These are phyloP conservation scores for Penicillium sp. DNA, from an alignment of 2,329 filamentous ascomycete genomes.

Conservation along the genomic window DNA sequence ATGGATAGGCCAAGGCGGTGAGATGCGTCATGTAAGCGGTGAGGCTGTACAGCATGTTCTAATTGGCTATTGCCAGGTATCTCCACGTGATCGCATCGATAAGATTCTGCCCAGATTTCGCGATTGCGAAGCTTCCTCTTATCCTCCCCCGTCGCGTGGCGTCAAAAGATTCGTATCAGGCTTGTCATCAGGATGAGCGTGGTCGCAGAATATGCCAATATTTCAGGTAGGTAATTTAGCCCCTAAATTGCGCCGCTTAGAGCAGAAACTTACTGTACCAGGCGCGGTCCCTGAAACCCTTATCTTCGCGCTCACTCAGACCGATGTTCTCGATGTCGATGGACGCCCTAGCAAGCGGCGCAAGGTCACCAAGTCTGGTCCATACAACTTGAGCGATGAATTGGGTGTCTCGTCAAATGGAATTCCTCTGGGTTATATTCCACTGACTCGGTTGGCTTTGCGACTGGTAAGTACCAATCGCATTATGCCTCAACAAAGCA, in stretches of 20 bases:
- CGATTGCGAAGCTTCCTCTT: constrained; percentile 16
- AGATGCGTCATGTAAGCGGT: background rate
- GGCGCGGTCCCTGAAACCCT: constrained; percentile 34
- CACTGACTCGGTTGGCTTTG: constrained; percentile 39
- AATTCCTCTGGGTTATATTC: constrained; percentile 41
- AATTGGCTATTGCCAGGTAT: background rate
- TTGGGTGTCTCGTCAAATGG: constrained; percentile 26
- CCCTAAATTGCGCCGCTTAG: background rate
- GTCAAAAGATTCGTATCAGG: background rate
- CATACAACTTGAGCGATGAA: constrained; percentile 27
- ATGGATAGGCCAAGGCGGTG: background rate
- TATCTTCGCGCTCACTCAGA: constrained; percentile 32
- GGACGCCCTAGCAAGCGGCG: constrained; percentile 42
- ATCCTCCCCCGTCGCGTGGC: background rate
- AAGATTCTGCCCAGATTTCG: constrained; percentile 6
- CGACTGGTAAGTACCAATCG: constrained; percentile 38
- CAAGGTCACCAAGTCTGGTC: constrained; percentile 33
- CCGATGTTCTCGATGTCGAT: constrained; percentile 19
- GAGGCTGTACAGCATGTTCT: background rate
- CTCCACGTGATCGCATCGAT: constrained; percentile 19
- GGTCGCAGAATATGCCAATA: constrained; percentile 14
- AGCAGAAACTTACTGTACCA: constrained; percentile 25
- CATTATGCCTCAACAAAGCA: background rate
- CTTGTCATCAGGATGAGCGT: constrained; percentile 23
- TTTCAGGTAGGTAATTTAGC: constrained; percentile 21